Evolutionary conservation across 73 alveolate species (phyloP), one percentile per base, ranked within the genome.

Genomic region (Tetrahymena borealis): DNA sequence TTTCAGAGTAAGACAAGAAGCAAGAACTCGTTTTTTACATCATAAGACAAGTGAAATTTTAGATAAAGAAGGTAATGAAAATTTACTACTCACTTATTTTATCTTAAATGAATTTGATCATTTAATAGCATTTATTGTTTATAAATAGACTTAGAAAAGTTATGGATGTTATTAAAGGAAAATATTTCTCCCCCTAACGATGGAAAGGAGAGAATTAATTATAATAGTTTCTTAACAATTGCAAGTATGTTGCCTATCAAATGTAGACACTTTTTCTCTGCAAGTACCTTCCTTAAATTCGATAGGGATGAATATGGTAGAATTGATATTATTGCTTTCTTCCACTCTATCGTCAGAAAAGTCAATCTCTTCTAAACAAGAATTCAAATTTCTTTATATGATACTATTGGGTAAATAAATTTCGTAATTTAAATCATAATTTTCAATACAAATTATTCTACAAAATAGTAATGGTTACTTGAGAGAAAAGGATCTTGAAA

Each of bases 301-400:
- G 99, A 98, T 38, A 95, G 99, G 91, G 99, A 98, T 94, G 99
- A 97, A 92, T 97, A 96, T 91, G 99, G 99, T 24, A 78, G 99
- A 90, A 99, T 99, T 31, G 99, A 98, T 94, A 97, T 98, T 41
- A 99, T 98, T 38, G 99, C 99, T 13, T 98, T 98, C 96, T 99
- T 98, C 96, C 99, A 98, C 94, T 98, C 97, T 90, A 99, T 99
- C 18, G 99, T 98, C 13, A 94, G 99, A 90, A 98, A 97, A 95
- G 99, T 96, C 32, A 98, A 98, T 90, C 79, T 97, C 32, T 98
- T 97, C 91, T 98, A 98, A 93, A 98, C 99, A 78, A 96, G 98
- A 96, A 96, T 94, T 20, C 93, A 96, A 93, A 97, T 98, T 39
- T 94, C 98, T 12, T 93, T 98, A 32, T 97, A 97, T 95, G 99